Base-by-base conservation (phyloP, 2,329 filamentous ascomycete species). In the Arthrinium phaeospermum region DNA sequence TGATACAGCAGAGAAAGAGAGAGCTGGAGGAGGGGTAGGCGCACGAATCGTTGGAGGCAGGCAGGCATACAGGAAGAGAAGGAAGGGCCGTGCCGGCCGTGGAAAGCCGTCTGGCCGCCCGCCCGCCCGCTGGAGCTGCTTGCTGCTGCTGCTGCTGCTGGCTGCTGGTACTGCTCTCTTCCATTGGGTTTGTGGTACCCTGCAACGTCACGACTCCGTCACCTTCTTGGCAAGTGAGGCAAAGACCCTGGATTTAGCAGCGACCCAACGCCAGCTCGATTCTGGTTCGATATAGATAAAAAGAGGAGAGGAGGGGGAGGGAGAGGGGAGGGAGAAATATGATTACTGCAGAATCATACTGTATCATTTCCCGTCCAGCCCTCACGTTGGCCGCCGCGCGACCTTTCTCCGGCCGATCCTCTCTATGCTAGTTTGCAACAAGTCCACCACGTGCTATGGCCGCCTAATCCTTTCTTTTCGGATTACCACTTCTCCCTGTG, bases 131-230 rank as follows among this genome's bases (percentile, higher is more conserved):
- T 34, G 53, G 30, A 64, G 34, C 3, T 22, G 27, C 34, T 37
- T 37, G 37, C 37, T 4, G 6, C 37, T 37, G 37, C 37, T 37
- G 37, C 37, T 37, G 8, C 37, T 41, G 37, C 37, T 41, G 37
- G 7, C 37, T 41, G 37, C 37, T 41, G 37, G 6, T 41, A n/a
- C n/a, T 1, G 37, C 37, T 41, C 37, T 8, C 8, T 41, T 41
- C 10, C 37, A 10, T 12, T 37, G 22, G 22, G 57, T 3, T 22
- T 24, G 57, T 64, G 57, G 57, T 41, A 64, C 57, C 57, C 34
- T 41, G 57, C 57, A 64, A 64, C 57, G 57, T 64, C 57, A 64
- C 57, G 57, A 41, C 57, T 41, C 22, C 57, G 57, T 64, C 57
- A 64, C 57, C 34, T 24, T 41, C 34, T 64, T 64, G 57, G 57